Evolutionary conservation across 495 filamentous ascomycete genomes (phyloP).

Genomic region (Darksidea phi): DNA sequence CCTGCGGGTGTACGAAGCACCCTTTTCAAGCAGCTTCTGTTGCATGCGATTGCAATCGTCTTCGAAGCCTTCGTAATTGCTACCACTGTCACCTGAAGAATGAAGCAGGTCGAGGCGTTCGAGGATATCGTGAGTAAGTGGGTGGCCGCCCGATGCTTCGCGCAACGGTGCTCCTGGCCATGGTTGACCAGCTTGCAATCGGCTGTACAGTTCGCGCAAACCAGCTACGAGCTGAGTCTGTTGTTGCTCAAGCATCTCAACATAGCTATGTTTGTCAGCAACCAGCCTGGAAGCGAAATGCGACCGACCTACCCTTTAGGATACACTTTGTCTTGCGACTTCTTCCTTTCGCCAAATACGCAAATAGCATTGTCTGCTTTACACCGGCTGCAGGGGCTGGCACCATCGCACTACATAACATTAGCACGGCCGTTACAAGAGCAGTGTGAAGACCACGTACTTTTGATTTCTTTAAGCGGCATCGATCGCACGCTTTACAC

Average conservation of each 20-base stretch:
- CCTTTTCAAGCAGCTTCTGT: constrained; percentile 53
- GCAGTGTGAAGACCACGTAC: constrained; percentile 39
- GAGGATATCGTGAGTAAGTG: constrained; percentile 65
- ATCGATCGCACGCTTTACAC: constrained; percentile 70
- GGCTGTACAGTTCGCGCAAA: constrained; percentile 61
- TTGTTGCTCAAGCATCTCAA: constrained; percentile 72
- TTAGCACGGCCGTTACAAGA: constrained; percentile 6
- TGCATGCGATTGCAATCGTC: constrained; percentile 58
- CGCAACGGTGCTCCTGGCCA: constrained; percentile 58
- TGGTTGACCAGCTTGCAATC: constrained; percentile 49
- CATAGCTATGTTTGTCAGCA: constrained; percentile 50
- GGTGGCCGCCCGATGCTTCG: constrained; percentile 56
- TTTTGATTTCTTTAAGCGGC: constrained; percentile 72
- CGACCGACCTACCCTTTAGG: constrained; percentile 42
- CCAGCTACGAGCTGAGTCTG: constrained; percentile 62
- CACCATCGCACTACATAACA: constrained; percentile 59
- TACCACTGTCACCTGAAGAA: constrained; percentile 42
- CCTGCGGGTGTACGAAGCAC: constrained; percentile 51
- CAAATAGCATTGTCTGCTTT: constrained; percentile 52
- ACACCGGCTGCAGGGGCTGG: constrained; percentile 66
- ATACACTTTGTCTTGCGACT: constrained; percentile 48
- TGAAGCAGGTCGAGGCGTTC: constrained; percentile 57
- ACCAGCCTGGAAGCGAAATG: background rate
- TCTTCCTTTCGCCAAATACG: constrained; percentile 46
- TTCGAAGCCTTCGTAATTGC: constrained; percentile 58